Evolutionary conservation across 164 flowering plant genomes (phyloP), one percentile per base, ranked within the genome.

Genomic region (Aristolochia californica): DNA sequence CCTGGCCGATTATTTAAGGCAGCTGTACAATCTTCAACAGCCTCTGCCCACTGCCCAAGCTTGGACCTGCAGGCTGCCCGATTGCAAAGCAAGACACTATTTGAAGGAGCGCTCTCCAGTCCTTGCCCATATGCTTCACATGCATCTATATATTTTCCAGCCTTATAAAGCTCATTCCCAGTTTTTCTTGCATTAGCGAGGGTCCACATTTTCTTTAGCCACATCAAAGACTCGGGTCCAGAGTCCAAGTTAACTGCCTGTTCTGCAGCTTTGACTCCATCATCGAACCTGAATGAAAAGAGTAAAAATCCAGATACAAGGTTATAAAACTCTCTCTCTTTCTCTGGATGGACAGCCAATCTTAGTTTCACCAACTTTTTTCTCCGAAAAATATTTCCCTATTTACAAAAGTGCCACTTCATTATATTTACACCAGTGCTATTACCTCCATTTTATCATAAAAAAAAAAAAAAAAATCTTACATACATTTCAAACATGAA

Each of bases 61-160:
- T 78, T 83, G 30, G 80, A 66, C 47, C 80, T 60, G 55, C 85
- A 85, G 14, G 91, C 84, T 2, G 89, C 96, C 50, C 89, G 66
- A 61, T 87, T 85, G 57, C 85, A 80, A 10, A 87, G 54, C 67
- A 87, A 62, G 26, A 87, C 75, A 4, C 86, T 74, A 69, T 85
- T 85, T 62, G 67, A 65, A 0, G 83, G 86, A 27, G 78, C 89
- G 54, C 66, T 78, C 28, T 78, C 78, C 1, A 87, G 80, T 13
- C 96, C 91, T 27, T 77, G 78, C 0, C 75, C 80, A 44, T 87
- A 87, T 0, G 85, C 85, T 44, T 21, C 52, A 57, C 80, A 75
- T 0, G 96, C 91, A 47, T 87, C 91, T 0, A 62, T 51, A 61
- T 70, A 81, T 34, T 61, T 77, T 0, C 60, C 64, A 9, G 73